Conservation (phyloP, 208 protist genomes). For the Vickermania spadyakhi region DNA sequence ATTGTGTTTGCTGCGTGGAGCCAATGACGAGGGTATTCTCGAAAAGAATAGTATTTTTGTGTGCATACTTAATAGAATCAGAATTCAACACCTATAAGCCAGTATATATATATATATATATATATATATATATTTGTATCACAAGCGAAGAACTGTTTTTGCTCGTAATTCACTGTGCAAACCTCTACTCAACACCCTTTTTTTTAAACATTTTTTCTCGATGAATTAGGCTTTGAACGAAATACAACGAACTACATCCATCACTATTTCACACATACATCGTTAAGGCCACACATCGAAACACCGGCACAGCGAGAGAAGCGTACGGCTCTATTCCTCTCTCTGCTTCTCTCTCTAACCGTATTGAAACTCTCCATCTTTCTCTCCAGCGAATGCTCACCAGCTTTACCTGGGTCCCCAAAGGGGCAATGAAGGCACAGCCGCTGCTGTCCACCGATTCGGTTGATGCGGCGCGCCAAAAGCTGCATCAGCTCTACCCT, state of each 20-base stretch:
- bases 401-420: conserved; percentile 76
- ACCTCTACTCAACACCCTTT: too few relatives aligned
- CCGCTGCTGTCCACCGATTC: conserved; percentile 79
- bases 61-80: too few relatives aligned
- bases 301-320: not conserved
- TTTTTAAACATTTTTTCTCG: too few relatives aligned
- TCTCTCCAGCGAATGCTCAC: conserved; percentile 49
- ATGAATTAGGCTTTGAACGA: too few relatives aligned
- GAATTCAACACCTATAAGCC: too few relatives aligned
- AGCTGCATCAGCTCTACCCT: conserved; percentile 63
- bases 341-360: not conserved
- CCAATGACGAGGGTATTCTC: too few relatives aligned
- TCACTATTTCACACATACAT: not conserved
- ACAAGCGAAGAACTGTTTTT: too few relatives aligned
- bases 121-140: too few relatives aligned
- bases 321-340: not conserved
- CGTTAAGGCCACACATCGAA: not conserved
- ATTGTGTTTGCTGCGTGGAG: too few relatives aligned
- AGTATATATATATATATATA: too few relatives aligned
- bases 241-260: not conserved
- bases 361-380: not conserved
- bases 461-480: conserved; percentile 42
- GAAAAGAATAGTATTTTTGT: too few relatives aligned
- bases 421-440: conserved; percentile 70
- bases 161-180: too few relatives aligned